phyloP scores from a whole-genome alignment of 768 basidiomycete genomes.

The Tricholomella constricta region DNA sequence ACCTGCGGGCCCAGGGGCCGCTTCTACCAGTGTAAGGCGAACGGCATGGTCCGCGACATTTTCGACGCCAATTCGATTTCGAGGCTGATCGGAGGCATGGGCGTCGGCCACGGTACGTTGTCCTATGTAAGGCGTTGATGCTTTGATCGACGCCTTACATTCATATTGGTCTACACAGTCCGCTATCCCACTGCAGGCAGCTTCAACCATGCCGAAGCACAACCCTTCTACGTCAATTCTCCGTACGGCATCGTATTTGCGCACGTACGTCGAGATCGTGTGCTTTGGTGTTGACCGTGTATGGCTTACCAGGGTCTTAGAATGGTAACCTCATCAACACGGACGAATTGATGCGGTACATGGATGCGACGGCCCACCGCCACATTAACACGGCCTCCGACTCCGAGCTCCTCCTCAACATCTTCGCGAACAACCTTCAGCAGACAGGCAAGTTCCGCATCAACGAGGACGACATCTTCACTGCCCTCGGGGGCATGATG shows the following conservation, averaged over 20 bases:
- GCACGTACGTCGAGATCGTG: constrained; percentile 61
- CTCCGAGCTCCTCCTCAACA: constrained; percentile 95
- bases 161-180: constrained; percentile 48
- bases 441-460: constrained; percentile 99
- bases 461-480: constrained; percentile 99
- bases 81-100: constrained; percentile 90
- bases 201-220: constrained; percentile 95
- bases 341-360: constrained; percentile 77
- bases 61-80: constrained; percentile 81
- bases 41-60: constrained; percentile 98
- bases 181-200: constrained; percentile 98
- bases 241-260: constrained; percentile 98
- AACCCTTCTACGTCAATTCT: constrained; percentile 99
- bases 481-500: constrained; percentile 89
- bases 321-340: constrained; percentile 99
- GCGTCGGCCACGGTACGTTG: constrained; percentile 86
- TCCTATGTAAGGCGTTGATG: constrained; percentile 18
- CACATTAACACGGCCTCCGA: constrained; percentile 99
- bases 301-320: constrained; percentile 40
- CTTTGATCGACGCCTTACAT: constrained; percentile 6
- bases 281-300: background rate
- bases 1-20: constrained; percentile 95
- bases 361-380: constrained; percentile 95
- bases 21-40: constrained; percentile 98
- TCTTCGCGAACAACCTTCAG: constrained; percentile 96